Evolutionary conservation across 1,284 basidiomycete species (phyloP), one percentile per base, ranked within the genome.

Genomic region (Leccinum solheimii): DNA sequence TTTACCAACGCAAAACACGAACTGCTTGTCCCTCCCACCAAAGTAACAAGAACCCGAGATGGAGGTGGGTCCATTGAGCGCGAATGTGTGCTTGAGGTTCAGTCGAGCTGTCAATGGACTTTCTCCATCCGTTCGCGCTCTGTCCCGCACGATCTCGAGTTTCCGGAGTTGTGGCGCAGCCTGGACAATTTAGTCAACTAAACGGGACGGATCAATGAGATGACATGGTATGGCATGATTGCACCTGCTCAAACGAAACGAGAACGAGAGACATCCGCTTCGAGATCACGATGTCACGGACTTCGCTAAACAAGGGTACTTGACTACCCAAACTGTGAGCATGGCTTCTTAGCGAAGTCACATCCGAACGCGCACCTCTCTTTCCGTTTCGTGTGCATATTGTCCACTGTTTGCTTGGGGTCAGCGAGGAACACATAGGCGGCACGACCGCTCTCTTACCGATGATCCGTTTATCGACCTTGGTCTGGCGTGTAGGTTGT

Each of bases 111-210:
- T 64, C 68, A 78, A 55, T 62, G 70, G 38, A 62, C 70, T 66
- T 64, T 76, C 54, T 69, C 77, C 56, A 48, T 69, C 50, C 23
- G 60, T 62, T 16, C 64, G 64, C 9, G 69, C 62, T 23, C 59
- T 79, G 72, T 86, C 84, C 63, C 83, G 86, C 45, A 90, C 77
- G 26, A 83, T 71, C 52, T 91, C 88, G 50, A 92, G 73, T 71
- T 85, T 88, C 90, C 90, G 7, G 3, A 92, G 77, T 72, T 92
- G 90, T 0, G 91, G 90, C 13, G 90, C 83, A 1, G 87, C 85
- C 88, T 91, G 48, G 30, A 14, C 16, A n/a, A 11, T 34, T 32
- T 2, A 11, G 27, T 26, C 21, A 49, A 26, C 49, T 23, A 1
- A 49, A 2, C 13, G 7, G 23, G 23, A 23, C 13, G 14, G 23